Base-by-base conservation (phyloP, 805 yeast species). In the Yarrowia alimentaria region DNA sequence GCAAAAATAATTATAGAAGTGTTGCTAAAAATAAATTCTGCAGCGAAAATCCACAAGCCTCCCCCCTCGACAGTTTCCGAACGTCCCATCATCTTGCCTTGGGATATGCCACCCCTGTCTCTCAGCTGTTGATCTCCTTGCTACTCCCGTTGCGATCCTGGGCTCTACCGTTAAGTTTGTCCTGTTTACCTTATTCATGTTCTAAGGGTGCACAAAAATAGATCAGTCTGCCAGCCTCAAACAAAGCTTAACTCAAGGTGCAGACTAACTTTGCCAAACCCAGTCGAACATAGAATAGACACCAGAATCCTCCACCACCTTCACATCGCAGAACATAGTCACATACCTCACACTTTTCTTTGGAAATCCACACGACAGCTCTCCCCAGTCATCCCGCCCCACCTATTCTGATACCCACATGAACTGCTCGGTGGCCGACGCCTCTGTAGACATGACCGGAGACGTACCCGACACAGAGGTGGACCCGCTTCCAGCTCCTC, bases 211-310 rank as follows among this genome's bases (percentile, higher is more conserved):
- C 47, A 38, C 47, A 38, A 40, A 40, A 40, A 40, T 40, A 40
- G 47, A 40, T 38, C 47, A 38, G 47, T 25, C 30, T 38, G 47
- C 47, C 47, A 40, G 47, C 47, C 47, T 40, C 47, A 40, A 29
- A 40, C 47, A 12, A 28, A 40, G 25, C 17, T 40, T 38, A 38
- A 40, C 25, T 26, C 47, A 40, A 40, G 47, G 47, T 40, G 33
- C 47, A 40, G 22, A 28, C 33, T 26, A 40, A 40, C 47, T 40
- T 40, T 40, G 33, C 47, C 47, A 40, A 40, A 7, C 25, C 25
- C 7, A 22, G 25, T 22, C 10, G 25, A 40, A 37, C 30, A 21
- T 21, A 7, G 43, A 37, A 37, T 37, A 37, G 43, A 25, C 42
- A n/a, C 12, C n/a, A 17, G 8, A 18, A 13, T 4, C 21, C n/a